These are phyloP conservation scores for Bruguiera sexangula DNA, from an alignment of 345 rosid species.

Conservation along the genomic window DNA sequence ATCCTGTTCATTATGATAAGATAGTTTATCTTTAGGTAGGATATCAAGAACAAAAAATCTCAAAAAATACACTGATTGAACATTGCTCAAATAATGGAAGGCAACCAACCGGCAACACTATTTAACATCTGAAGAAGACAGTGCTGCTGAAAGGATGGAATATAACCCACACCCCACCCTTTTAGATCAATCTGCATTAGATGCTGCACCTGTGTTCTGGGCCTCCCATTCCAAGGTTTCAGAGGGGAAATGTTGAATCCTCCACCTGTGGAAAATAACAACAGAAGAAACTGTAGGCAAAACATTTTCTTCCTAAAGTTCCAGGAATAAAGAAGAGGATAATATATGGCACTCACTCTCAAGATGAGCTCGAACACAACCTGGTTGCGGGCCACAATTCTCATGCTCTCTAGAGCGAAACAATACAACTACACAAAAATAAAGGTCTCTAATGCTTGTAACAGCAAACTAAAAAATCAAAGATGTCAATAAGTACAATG, in stretches of 20 bases:
- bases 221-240: slow-evolving; percentile 77
- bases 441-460: slow-evolving; percentile 20
- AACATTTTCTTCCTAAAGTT: slow-evolving; percentile 5
- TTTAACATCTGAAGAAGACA: slow-evolving; percentile 98
- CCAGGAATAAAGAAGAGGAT: slow-evolving; percentile 7
- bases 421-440: slow-evolving; percentile 69
- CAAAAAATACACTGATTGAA: not conserved
- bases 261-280: slow-evolving; percentile 63
- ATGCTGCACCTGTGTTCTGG: slow-evolving; percentile 90
- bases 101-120: slow-evolving; percentile 82
- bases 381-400: slow-evolving; percentile 89
- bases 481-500: slow-evolving; percentile 9
- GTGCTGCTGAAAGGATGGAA: slow-evolving; percentile 91
- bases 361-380: slow-evolving; percentile 90
- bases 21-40: too few relatives aligned
- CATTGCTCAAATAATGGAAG: slow-evolving; percentile 8
- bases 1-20: too few relatives aligned
- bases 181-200: slow-evolving; percentile 96
- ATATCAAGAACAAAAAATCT: too few relatives aligned
- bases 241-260: slow-evolving; percentile 93
- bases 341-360: slow-evolving; percentile 61
- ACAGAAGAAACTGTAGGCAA: not conserved
- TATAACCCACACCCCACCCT: slow-evolving; percentile 95
- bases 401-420: slow-evolving; percentile 98
- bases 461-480: slow-evolving; percentile 13